Conservation (phyloP, 257 asterid genomes). For the Jacaranda mimosifolia region DNA sequence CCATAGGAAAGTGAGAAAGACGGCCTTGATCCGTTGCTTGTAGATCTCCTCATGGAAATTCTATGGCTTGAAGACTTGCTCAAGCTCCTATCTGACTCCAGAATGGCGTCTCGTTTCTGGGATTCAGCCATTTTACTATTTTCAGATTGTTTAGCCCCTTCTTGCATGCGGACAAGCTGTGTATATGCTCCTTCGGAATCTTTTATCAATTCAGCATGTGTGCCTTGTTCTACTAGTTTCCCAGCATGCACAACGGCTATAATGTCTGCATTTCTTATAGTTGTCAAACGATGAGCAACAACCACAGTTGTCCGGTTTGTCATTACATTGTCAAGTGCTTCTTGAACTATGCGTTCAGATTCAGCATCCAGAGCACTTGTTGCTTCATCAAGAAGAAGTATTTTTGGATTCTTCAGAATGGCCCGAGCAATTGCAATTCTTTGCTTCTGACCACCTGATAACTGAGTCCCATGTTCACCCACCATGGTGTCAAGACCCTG, state of each 20-base stretch:
- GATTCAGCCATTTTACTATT: slow-evolving; percentile 18
- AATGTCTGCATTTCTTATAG: slow-evolving; percentile 83
- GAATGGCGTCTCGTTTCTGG: slow-evolving; percentile 26
- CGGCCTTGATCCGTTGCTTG: slow-evolving; percentile 61
- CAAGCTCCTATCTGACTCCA: slow-evolving; percentile 47
- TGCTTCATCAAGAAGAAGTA: slow-evolving; percentile 92
- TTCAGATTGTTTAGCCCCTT: slow-evolving; percentile 53
- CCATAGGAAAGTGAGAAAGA: slow-evolving; percentile 54
- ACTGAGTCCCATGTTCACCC: slow-evolving; percentile 85
- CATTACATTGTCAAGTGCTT: slow-evolving; percentile 83
- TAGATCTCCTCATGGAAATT: slow-evolving; percentile 53
- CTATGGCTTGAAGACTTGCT: slow-evolving; percentile 64
- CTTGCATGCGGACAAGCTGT: slow-evolving; percentile 77
- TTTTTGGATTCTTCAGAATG: slow-evolving; percentile 74
- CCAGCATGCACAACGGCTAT: slow-evolving; percentile 80
- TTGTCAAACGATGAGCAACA: slow-evolving; percentile 83
- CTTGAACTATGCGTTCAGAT: slow-evolving; percentile 78
- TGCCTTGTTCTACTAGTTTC: slow-evolving; percentile 79
- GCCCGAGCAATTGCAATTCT: slow-evolving; percentile 87
- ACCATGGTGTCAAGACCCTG: slow-evolving; percentile 89
- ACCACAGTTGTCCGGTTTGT: slow-evolving; percentile 73
- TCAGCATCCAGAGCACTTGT: slow-evolving; percentile 89
- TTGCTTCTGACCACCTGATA: slow-evolving; percentile 92
- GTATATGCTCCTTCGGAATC: slow-evolving; percentile 76
- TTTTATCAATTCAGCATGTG: slow-evolving; percentile 54